These are phyloP conservation scores for Leccinum fuscescens DNA, from an alignment of 1,284 basidiomycete genomes.

Conservation along the genomic window DNA sequence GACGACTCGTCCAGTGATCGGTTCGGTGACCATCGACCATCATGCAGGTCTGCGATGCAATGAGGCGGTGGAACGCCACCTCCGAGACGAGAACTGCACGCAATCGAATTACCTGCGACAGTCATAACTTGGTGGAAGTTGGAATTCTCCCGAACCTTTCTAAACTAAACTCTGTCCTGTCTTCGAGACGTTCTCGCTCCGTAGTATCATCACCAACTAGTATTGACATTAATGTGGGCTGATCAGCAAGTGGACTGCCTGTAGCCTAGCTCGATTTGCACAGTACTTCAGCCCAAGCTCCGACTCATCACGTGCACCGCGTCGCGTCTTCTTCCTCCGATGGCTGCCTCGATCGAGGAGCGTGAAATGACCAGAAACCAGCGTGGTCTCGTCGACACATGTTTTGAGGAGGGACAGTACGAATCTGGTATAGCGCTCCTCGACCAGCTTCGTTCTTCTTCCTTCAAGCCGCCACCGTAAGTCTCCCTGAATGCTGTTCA, in stretches of 20 bases:
- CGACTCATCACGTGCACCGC: conserved; percentile 26
- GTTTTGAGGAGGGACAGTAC: conserved; percentile 73
- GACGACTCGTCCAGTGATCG: background rate
- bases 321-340: conserved; percentile 8
- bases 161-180: background rate
- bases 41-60: conserved; percentile 13
- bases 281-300: background rate
- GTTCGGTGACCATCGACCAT: conserved; percentile 6
- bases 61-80: conserved; percentile 17
- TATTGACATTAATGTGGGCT: background rate
- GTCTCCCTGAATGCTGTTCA: conserved; percentile 27
- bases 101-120: background rate
- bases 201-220: background rate
- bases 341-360: conserved; percentile 32
- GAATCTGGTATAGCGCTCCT: conserved; percentile 59
- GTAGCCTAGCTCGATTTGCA: background rate
- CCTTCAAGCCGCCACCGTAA: conserved; percentile 53
- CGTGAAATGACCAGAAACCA: conserved; percentile 56
- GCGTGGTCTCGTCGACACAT: conserved; percentile 60
- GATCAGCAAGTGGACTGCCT: background rate
- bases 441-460: conserved; percentile 55
- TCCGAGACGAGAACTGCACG: background rate
- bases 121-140: background rate
- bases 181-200: background rate
- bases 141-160: background rate